Percentiles rank a stretch among this genome's conserved stretches.
phyloP scores from a whole-genome alignment of 2,329 filamentous ascomycete species.

The Penicillium capsulatum region DNA sequence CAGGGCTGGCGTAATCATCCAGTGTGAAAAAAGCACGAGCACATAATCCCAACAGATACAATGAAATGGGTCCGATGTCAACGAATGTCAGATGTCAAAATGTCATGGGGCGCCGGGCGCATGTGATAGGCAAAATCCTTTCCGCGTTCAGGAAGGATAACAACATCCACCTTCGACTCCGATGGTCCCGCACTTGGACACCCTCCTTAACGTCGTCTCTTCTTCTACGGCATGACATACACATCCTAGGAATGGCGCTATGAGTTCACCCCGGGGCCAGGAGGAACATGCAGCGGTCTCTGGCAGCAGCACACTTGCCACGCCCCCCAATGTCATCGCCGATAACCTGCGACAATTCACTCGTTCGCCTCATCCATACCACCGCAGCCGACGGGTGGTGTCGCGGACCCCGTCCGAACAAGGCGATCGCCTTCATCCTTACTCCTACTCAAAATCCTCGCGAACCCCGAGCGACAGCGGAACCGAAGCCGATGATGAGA shows the following conservation, averaged over 20 bases:
- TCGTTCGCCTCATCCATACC: slow-evolving; percentile 66
- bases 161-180: slow-evolving; percentile 14
- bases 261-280: slow-evolving; percentile 30
- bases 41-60: too few species aligned
- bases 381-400: slow-evolving; percentile 57
- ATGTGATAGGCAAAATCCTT: slow-evolving; percentile 25
- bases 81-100: slow-evolving; percentile 1
- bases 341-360: slow-evolving; percentile 48
- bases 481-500: slow-evolving; percentile 92
- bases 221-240: slow-evolving; percentile 28
- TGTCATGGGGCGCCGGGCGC: slow-evolving; percentile 5
- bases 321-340: slow-evolving; percentile 16
- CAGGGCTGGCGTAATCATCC: slow-evolving; percentile 36
- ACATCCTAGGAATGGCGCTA: slow-evolving; percentile 32
- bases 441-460: slow-evolving; percentile 47
- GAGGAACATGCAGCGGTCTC: slow-evolving; percentile 26
- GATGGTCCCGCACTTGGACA: too few species aligned
- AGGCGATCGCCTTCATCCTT: slow-evolving; percentile 31
- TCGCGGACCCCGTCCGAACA: slow-evolving; percentile 42
- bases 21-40: slow-evolving; percentile 16
- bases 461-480: slow-evolving; percentile 77
- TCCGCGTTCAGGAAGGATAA: slow-evolving; percentile 20
- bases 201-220: neutral
- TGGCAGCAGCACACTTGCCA: slow-evolving; percentile 19
- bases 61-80: too few species aligned